A percentile compares a stretch with the other conserved stretches of the same genome.
phyloP scores from a whole-genome alignment of 192 early-diverging fungal genomes.

The Coemansia biformis region DNA sequence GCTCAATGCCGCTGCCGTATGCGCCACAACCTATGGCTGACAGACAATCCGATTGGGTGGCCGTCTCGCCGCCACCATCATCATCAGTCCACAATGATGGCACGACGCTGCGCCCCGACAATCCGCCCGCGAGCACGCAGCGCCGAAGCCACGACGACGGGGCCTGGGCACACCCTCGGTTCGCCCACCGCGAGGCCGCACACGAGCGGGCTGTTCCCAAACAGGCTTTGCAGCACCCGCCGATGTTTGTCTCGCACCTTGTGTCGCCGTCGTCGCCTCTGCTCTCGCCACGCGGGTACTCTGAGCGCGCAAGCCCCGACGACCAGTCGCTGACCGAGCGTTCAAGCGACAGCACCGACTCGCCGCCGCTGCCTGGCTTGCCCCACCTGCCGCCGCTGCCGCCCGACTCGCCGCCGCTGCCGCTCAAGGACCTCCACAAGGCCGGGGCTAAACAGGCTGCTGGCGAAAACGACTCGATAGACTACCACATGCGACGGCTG shows the following conservation, averaged over 20 bases:
- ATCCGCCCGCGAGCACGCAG: not conserved
- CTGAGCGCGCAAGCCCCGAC: not conserved
- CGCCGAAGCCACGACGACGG: constrained; percentile 30
- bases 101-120: constrained; percentile 1
- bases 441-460: not conserved
- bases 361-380: too few relatives aligned
- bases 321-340: not conserved
- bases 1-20: constrained; percentile 3
- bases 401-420: not conserved
- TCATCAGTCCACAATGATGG: constrained; percentile 12
- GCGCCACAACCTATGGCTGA: constrained; percentile 8
- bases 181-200: not conserved
- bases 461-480: constrained; percentile 34
- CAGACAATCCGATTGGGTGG: constrained; percentile 10
- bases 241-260: too few relatives aligned
- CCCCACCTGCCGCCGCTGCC: not conserved
- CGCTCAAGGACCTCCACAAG: not conserved
- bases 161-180: not conserved
- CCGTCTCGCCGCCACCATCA: constrained; percentile 14
- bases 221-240: too few relatives aligned
- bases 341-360: too few relatives aligned
- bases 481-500: constrained; percentile 35
- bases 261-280: too few relatives aligned
- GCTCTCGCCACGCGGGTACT: too few relatives aligned
- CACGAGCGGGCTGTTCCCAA: too few relatives aligned